A percentile compares a stretch with the other conserved stretches of the same genome.
Conservation (phyloP, 2,329 filamentous ascomycete species). For the Mycocentrospora acerina region DNA sequence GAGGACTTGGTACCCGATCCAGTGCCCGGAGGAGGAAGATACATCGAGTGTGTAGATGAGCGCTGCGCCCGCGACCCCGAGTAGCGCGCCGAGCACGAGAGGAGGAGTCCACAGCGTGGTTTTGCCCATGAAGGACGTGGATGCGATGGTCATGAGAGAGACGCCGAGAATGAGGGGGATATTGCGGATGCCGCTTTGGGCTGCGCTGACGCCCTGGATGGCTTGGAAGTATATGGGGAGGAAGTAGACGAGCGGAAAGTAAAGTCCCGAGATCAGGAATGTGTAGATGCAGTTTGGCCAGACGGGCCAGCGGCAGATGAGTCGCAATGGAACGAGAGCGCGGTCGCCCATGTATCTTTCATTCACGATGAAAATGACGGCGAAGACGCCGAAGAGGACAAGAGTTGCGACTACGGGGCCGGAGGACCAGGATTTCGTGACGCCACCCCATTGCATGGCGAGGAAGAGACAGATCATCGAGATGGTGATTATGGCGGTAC, state of each 20-base stretch:
- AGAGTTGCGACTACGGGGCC: constrained; percentile 50
- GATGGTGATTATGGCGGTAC: constrained; percentile 44
- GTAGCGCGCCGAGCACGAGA: constrained; percentile 28
- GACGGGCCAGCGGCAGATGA: constrained; percentile 44
- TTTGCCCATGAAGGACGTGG: constrained; percentile 32
- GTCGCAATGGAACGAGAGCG: constrained; percentile 43
- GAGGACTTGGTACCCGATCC: constrained; percentile 52
- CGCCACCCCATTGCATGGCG: constrained; percentile 50
- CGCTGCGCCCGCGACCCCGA: constrained; percentile 42
- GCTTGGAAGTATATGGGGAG: constrained; percentile 54
- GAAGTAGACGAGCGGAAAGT: constrained; percentile 47
- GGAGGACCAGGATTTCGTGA: constrained; percentile 27
- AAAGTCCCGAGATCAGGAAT: constrained; percentile 40
- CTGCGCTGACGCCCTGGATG: constrained; percentile 37
- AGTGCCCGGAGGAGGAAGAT: constrained; percentile 37
- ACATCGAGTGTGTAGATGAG: constrained; percentile 47
- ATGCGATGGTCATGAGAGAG: constrained; percentile 35
- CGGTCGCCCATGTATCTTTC: constrained; percentile 44
- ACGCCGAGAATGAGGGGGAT: constrained; percentile 42
- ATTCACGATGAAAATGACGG: constrained; percentile 35
- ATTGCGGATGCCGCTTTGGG: constrained; percentile 45
- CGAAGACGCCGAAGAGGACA: constrained; percentile 46
- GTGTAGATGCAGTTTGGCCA: constrained; percentile 37
- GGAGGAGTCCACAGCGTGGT: constrained; percentile 41
- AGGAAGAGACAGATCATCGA: constrained; percentile 47